phyloP scores from a whole-genome alignment of 2,329 filamentous ascomycete genomes.

The Balansia obtecta region DNA sequence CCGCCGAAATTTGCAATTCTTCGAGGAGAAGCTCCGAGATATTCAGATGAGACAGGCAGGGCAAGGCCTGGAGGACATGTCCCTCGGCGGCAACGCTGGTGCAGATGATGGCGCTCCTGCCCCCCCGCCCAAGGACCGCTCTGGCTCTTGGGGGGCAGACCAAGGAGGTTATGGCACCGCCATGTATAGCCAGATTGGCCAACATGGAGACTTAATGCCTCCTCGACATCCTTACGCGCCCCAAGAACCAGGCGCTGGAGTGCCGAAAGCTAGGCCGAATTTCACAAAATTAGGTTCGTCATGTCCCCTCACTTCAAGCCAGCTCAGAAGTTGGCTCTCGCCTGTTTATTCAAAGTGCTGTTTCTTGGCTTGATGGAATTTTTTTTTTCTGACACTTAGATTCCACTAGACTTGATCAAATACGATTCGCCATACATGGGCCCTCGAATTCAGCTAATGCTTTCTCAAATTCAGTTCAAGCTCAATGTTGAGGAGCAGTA shows the following conservation, averaged over 20 bases:
- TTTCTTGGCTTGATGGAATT: no score
- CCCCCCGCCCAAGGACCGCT: constrained; percentile 61
- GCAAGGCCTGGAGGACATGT: constrained; percentile 55
- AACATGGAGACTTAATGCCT: constrained; percentile 64
- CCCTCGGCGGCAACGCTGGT: constrained; percentile 32
- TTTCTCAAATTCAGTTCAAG: constrained; percentile 97
- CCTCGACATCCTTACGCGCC: constrained; percentile 68
- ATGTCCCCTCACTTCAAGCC: not conserved
- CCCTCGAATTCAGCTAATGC: constrained; percentile 96
- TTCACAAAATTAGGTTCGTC: constrained; percentile 86
- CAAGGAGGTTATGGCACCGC: constrained; percentile 46
- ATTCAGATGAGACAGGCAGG: constrained; percentile 70
- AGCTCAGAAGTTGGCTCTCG: not conserved
- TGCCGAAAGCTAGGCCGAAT: constrained; percentile 70
- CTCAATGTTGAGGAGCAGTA: constrained; percentile 98
- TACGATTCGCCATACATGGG: constrained; percentile 93
- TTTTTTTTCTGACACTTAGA: not conserved
- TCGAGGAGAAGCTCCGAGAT: constrained; percentile 84
- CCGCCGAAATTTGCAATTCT: constrained; percentile 85
- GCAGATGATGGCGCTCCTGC: constrained; percentile 33
- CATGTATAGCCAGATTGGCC: constrained; percentile 46
- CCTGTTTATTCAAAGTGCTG: not conserved
- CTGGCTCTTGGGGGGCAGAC: constrained; percentile 33
- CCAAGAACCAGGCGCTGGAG: constrained; percentile 47
- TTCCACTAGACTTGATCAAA: constrained; percentile 79